Evolutionary conservation across 176 grass and related monocot species (phyloP).

Genomic region (Puccinellia tenuiflora): DNA sequence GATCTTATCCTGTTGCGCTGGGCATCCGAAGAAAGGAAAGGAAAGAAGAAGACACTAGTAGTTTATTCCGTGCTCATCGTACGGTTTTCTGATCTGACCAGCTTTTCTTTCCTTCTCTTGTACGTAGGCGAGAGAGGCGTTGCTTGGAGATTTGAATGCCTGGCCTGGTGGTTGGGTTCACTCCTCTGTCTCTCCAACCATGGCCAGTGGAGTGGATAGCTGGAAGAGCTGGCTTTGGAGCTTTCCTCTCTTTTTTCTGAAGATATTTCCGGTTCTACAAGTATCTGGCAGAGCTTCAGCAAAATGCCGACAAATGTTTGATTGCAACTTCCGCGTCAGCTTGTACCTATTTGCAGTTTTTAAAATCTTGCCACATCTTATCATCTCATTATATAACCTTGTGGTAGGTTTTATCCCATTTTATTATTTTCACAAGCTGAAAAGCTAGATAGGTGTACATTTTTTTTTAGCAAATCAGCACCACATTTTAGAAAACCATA

Average conservation of each 20-base stretch:
- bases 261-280: background rate
- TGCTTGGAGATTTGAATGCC: slow-evolving; percentile 35
- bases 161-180: slow-evolving; percentile 9
- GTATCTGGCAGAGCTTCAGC: background rate
- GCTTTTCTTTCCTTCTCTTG: slow-evolving; percentile 25
- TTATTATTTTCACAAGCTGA: too few species aligned
- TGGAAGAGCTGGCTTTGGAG: background rate
- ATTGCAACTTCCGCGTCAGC: too few species aligned
- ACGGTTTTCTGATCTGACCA: slow-evolving; percentile 1
- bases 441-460: too few species aligned
- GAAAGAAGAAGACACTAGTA: too few species aligned
- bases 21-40: too few species aligned
- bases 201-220: slow-evolving; percentile 6
- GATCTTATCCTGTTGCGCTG: slow-evolving; percentile 45
- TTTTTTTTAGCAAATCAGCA: too few species aligned
- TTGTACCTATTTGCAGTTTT: too few species aligned
- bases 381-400: too few species aligned
- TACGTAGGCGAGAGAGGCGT: slow-evolving; percentile 6
- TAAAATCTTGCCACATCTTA: too few species aligned
- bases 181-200: slow-evolving; percentile 23
- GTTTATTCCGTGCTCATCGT: slow-evolving; percentile 26
- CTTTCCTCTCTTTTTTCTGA: background rate
- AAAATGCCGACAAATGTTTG: background rate
- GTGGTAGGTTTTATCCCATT: too few species aligned
- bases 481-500: too few species aligned